These are phyloP conservation scores for Trametes coccinea DNA, from an alignment of 768 basidiomycete genomes.

Conservation along the genomic window DNA sequence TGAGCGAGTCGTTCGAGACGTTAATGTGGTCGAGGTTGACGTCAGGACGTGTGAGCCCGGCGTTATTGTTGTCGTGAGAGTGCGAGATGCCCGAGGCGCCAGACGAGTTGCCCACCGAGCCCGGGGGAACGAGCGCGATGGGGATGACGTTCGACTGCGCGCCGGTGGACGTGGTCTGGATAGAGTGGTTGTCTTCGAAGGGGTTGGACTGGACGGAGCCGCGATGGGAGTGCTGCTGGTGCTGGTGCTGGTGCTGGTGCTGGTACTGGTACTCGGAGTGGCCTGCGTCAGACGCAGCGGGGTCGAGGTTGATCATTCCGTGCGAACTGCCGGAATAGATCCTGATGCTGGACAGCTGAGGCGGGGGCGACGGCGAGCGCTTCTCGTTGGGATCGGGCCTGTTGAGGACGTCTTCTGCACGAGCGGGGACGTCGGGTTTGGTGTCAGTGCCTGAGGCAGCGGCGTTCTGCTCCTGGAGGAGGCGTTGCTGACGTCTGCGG, in stretches of 20 bases:
- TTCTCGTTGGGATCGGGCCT: slow-evolving; percentile 83
- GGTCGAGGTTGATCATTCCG: slow-evolving; percentile 62
- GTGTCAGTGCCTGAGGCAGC: slow-evolving; percentile 32
- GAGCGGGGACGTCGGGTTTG: slow-evolving; percentile 65
- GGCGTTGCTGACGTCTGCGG: slow-evolving; percentile 50
- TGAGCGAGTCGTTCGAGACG: slow-evolving; percentile 49
- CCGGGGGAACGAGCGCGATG: slow-evolving; percentile 75
- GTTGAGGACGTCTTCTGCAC: slow-evolving; percentile 76
- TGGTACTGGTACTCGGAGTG: slow-evolving; percentile 11
- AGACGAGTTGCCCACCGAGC: slow-evolving; percentile 40
- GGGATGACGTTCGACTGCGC: slow-evolving; percentile 88
- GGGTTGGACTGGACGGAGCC: slow-evolving; percentile 55
- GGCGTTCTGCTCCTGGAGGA: no score
- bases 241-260: neutral
- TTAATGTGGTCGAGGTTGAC: slow-evolving; percentile 64
- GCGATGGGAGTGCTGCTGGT: slow-evolving; percentile 25
- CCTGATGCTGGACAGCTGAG: slow-evolving; percentile 45
- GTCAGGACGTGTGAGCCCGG: slow-evolving; percentile 56
- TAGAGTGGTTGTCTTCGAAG: slow-evolving; percentile 76
- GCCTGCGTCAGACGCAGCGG: slow-evolving; percentile 41
- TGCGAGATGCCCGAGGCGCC: slow-evolving; percentile 10
- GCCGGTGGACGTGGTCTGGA: slow-evolving; percentile 71
- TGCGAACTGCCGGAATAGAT: slow-evolving; percentile 46
- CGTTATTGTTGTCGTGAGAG: slow-evolving; percentile 28
- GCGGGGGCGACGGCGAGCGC: slow-evolving; percentile 34